phyloP scores from a whole-genome alignment of 2,329 filamentous ascomycete genomes.

The Penicillium aurantiogriseum region DNA sequence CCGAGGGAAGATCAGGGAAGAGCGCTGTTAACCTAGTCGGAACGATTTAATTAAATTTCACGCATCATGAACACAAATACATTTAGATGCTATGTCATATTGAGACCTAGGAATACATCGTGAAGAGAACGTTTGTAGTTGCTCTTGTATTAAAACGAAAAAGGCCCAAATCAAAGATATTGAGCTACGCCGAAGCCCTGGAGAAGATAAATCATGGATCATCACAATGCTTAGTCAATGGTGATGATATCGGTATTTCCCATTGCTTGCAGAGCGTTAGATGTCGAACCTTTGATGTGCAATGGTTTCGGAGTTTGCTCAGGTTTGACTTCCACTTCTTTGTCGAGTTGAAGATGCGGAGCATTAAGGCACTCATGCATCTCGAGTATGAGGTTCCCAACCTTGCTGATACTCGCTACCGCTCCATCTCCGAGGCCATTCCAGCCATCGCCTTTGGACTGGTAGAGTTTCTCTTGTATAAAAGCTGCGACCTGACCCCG shows the following conservation, averaged over 20 bases:
- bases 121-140: constrained; percentile 13
- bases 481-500: constrained; percentile 22
- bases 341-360: constrained; percentile 15
- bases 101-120: constrained; percentile 23
- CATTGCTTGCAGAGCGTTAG: constrained; percentile 5
- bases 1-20: constrained; percentile 62
- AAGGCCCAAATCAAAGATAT: neutral
- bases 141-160: constrained; percentile 2
- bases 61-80: constrained; percentile 7
- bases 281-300: neutral
- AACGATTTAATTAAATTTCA: neutral
- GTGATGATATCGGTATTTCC: constrained; percentile 36
- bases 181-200: neutral
- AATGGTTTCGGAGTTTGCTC: constrained; percentile 2
- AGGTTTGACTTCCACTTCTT: constrained; percentile 7
- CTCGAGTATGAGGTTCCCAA: constrained; percentile 34
- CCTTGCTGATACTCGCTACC: constrained; percentile 33
- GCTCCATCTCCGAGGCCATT: constrained; percentile 41
- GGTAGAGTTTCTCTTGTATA: constrained; percentile 36
- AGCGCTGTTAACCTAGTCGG: constrained; percentile 49
- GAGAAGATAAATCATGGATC: neutral
- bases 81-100: constrained; percentile 12
- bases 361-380: constrained; percentile 32
- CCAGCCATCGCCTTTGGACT: constrained; percentile 41
- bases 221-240: constrained; percentile 31